Percentiles rank a stretch among this genome's conserved stretches.
phyloP scores from a whole-genome alignment of 352 stramenopile species.

The Phytophthora pini region DNA sequence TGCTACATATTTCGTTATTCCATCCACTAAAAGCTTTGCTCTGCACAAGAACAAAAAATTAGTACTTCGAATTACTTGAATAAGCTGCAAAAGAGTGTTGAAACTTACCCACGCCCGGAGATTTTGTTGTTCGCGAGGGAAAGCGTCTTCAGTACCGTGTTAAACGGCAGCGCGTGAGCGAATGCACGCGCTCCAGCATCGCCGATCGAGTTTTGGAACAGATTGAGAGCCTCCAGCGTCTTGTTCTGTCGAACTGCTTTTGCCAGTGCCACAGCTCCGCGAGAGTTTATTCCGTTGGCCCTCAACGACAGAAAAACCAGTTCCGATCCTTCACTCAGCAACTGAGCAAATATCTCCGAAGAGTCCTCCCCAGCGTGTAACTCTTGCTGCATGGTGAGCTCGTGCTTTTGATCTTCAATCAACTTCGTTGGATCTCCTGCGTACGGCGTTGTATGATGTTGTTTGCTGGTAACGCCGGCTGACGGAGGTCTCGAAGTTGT shows the following conservation, averaged over 20 bases:
- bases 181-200: conserved; percentile 64
- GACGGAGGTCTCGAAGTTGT: conserved; percentile 18
- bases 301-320: conserved; percentile 72
- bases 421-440: conserved; percentile 6
- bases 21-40: conserved; percentile 40
- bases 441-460: conserved; percentile 4
- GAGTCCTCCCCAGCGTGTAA: conserved; percentile 8
- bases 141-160: conserved; percentile 61
- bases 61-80: not conserved
- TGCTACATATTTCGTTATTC: conserved; percentile 62
- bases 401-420: conserved; percentile 17
- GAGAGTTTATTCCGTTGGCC: conserved; percentile 54
- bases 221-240: conserved; percentile 66
- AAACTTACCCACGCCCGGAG: conserved; percentile 51
- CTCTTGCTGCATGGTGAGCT: conserved; percentile 28
- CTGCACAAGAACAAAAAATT: conserved; percentile 18
- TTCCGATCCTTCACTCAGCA: conserved; percentile 45
- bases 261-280: conserved; percentile 50
- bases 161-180: conserved; percentile 63
- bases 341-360: conserved; percentile 42
- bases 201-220: conserved; percentile 71
- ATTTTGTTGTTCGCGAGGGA: conserved; percentile 73
- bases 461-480: conserved; percentile 15
- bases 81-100: not conserved
- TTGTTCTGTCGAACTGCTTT: conserved; percentile 48